A percentile compares a stretch with the other conserved stretches of the same genome.
Evolutionary conservation across 441 rosid genomes (phyloP).

Genomic region (Caryocar brasiliense): DNA sequence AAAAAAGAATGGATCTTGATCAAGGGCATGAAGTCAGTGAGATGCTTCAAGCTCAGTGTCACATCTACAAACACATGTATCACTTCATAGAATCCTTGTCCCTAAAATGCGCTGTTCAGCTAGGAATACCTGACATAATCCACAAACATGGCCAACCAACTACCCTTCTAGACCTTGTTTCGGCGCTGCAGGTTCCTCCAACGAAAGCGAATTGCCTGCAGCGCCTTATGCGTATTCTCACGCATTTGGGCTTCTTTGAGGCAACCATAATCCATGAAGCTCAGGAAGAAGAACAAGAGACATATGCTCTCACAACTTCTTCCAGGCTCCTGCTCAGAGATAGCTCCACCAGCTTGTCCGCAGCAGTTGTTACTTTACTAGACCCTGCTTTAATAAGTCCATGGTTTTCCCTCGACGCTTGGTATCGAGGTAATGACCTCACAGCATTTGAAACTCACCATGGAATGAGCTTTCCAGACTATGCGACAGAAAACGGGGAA

Average conservation of each 20-base stretch:
- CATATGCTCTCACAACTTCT: conserved; percentile 13
- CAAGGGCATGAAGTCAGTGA: conserved; percentile 9
- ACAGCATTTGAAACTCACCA: conserved; percentile 14
- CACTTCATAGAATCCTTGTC: conserved; percentile 21
- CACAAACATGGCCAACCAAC: conserved; percentile 11
- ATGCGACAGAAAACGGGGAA: neutral
- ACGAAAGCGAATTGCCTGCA: neutral
- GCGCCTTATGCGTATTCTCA: conserved; percentile 18
- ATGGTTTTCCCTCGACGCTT: conserved; percentile 12
- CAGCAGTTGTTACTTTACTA: conserved; percentile 12
- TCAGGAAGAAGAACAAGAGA: conserved; percentile 2
- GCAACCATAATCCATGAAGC: neutral
- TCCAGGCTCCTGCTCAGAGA: conserved; percentile 19
- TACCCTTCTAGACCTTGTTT: conserved; percentile 9
- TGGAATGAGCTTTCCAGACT: conserved; percentile 16
- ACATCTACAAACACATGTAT: conserved; percentile 15
- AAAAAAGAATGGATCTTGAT: neutral
- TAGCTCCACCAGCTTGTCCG: conserved; percentile 8
- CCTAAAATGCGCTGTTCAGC: conserved; percentile 20
- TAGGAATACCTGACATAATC: conserved; percentile 12
- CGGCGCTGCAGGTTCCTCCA: conserved; percentile 9
- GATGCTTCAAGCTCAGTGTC: conserved; percentile 23
- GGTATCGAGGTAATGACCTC: conserved; percentile 13
- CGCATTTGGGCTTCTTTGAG: conserved; percentile 16
- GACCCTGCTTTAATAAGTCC: conserved; percentile 8